A percentile compares a stretch with the other conserved stretches of the same genome.
Evolutionary conservation across 2,329 filamentous ascomycete genomes (phyloP).

Genomic region (Alternaria sp.): DNA sequence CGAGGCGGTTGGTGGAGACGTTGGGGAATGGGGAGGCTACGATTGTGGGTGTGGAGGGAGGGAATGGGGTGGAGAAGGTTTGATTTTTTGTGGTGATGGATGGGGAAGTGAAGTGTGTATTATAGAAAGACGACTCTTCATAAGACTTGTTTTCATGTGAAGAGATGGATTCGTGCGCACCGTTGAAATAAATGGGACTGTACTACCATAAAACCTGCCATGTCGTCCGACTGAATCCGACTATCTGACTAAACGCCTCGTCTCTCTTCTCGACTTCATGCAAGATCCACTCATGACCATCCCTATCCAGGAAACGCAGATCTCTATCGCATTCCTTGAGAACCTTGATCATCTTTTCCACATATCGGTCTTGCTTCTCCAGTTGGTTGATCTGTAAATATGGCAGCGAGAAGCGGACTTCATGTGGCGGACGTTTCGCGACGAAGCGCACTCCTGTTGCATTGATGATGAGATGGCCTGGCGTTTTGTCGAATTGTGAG

Average conservation of each 20-base stretch:
- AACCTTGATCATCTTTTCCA: slow-evolving; percentile 25
- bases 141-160: too few relatives aligned
- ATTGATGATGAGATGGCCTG: slow-evolving; percentile 26
- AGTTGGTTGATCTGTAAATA: slow-evolving; percentile 26
- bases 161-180: too few relatives aligned
- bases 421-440: slow-evolving; percentile 12
- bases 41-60: neutral
- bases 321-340: slow-evolving; percentile 26
- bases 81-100: too few relatives aligned
- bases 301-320: slow-evolving; percentile 20
- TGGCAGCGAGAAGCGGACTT: slow-evolving; percentile 17
- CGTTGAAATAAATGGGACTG: too few relatives aligned
- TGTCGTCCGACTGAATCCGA: slow-evolving; percentile 33
- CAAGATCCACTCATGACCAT: slow-evolving; percentile 20
- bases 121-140: too few relatives aligned
- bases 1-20: slow-evolving; percentile 34
- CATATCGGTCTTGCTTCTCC: slow-evolving; percentile 35
- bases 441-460: slow-evolving; percentile 27
- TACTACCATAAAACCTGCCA: slow-evolving; percentile 33
- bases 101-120: too few relatives aligned
- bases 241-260: slow-evolving; percentile 40
- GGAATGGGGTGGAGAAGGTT: neutral
- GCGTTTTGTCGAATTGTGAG: slow-evolving; percentile 17
- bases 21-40: slow-evolving; percentile 14
- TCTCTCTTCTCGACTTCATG: slow-evolving; percentile 33